Base-by-base conservation (phyloP, 2,329 filamentous ascomycete species). In the Fusarium setosum region DNA sequence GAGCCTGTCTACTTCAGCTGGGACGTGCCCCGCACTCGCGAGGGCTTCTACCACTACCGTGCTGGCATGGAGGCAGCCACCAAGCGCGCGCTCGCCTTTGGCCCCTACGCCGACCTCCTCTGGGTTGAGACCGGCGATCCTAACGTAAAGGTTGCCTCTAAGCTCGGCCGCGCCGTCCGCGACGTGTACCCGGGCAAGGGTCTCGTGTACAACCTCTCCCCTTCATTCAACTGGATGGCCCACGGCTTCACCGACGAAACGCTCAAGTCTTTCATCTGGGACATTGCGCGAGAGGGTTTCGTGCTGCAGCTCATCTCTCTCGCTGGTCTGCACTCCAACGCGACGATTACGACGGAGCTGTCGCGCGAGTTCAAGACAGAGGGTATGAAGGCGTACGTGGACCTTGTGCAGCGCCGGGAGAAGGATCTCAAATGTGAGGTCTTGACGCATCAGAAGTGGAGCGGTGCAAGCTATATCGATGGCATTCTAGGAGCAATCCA, bases 181-280 rank as follows among this genome's bases (percentile, higher is more conserved):
- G 79, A 82, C 0, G 82, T 80, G 4, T 83, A 88, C 72, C 93
- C 94, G 0, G 89, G 88, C 61, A 98, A 98, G 86, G 92, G 92
- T 32, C 86, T 99, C 21, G 95, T 98, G 1, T 99, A 99, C 82
- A 99, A 99, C 81, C 86, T 99, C 2, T 94, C 91, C 5, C 96
- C 96, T 1, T 97, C 93, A 9, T 99, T 99, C 86, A 98, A 99
- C 84, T 99, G 96, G 96, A 96, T 96, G 88, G 89, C 89, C 11
- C 94, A 98, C 76, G 96, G 95, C 26, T 99, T 98, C 80, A 90
- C 87, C 4, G 89, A 94, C 65, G 89, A 88, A 62, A 90, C 91
- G 6, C 85, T 99, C 55, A 93, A 92, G 81, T 93, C 88, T 6
- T 99, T 99, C 78, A 92, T 99, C 72, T 98, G 95, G 95, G 95